A percentile compares a stretch with the other conserved stretches of the same genome.
phyloP scores from a whole-genome alignment of 257 asterid species.

The Nicotiana benthamiana region DNA sequence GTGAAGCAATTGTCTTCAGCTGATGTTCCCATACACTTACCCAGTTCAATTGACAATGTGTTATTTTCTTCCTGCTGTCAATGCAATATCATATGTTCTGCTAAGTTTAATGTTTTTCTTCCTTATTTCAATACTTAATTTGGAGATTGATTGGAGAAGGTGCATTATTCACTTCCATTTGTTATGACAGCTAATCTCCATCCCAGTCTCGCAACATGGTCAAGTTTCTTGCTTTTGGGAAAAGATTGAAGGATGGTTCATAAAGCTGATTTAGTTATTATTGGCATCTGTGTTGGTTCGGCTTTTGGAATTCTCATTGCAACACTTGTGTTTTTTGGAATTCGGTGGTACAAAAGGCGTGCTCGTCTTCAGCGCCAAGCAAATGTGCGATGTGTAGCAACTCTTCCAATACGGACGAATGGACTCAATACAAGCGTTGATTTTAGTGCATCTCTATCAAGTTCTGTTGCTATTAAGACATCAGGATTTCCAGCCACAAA shows the following conservation, averaged over 20 bases:
- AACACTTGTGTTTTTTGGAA: conserved; percentile 45
- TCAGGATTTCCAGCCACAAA: conserved; percentile 28
- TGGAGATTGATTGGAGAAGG: background rate
- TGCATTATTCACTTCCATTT: background rate
- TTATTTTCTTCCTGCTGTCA: background rate
- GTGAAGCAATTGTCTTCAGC: background rate
- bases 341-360: conserved; percentile 63
- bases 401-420: conserved; percentile 76
- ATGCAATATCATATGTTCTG: background rate
- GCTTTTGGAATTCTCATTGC: conserved; percentile 70
- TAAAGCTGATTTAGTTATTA: conserved; percentile 59
- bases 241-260: conserved; percentile 57
- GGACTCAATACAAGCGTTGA: conserved; percentile 62
- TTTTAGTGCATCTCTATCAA: conserved; percentile 57
- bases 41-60: background rate
- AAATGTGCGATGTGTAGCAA: conserved; percentile 42
- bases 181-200: conserved; percentile 8
- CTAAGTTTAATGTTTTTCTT: background rate
- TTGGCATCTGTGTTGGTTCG: conserved; percentile 76
- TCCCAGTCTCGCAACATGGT: conserved; percentile 47
- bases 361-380: conserved; percentile 31
- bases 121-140: background rate
- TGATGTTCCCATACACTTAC: background rate
- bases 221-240: conserved; percentile 23
- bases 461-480: conserved; percentile 30